Base-by-base conservation (phyloP, 208 protist genomes). In the Trypanosoma congolense region DNA sequence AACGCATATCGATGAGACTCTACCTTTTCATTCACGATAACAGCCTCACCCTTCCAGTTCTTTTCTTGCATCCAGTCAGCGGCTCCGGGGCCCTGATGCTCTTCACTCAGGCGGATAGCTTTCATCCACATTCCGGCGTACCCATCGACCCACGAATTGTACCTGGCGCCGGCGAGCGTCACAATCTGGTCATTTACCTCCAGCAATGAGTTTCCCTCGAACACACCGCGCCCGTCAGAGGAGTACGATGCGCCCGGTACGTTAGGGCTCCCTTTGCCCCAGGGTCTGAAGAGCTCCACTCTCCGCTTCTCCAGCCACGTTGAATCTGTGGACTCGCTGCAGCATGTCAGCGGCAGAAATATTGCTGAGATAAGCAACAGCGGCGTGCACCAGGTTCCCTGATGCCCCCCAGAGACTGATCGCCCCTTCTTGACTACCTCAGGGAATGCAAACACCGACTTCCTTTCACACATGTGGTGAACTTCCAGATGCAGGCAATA, bases 281-380 rank as follows among this genome's bases (percentile, higher is more conserved):
- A 38, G 9, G 33, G 33, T 38, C 12, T 38, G 33, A 38, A 38
- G 6, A 38, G 12, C 12, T 38, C 33, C 33, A 38, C 33, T 12
- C 33, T 38, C 33, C 33, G 33, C 33, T 38, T 38, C 33, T 38
- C 33, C n/a, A n/a, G n/a, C n/a, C n/a, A n/a, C n/a, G n/a, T n/a
- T n/a, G n/a, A n/a, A n/a, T n/a, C n/a, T n/a, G n/a, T n/a, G n/a
- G n/a, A n/a, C n/a, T n/a, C n/a, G n/a, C n/a, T n/a, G n/a, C n/a
- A n/a, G n/a, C n/a, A n/a, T n/a, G n/a, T n/a, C n/a, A n/a, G n/a
- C n/a, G n/a, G n/a, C n/a, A n/a, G n/a, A n/a, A n/a, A n/a, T n/a
- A n/a, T n/a, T n/a, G n/a, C n/a, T n/a, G n/a, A n/a, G n/a, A n/a
- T n/a, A n/a, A n/a, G n/a, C n/a, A n/a, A n/a, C n/a, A n/a, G n/a